Base-by-base conservation (phyloP, 1,284 basidiomycete genomes). In the Ustilago bromivora region DNA sequence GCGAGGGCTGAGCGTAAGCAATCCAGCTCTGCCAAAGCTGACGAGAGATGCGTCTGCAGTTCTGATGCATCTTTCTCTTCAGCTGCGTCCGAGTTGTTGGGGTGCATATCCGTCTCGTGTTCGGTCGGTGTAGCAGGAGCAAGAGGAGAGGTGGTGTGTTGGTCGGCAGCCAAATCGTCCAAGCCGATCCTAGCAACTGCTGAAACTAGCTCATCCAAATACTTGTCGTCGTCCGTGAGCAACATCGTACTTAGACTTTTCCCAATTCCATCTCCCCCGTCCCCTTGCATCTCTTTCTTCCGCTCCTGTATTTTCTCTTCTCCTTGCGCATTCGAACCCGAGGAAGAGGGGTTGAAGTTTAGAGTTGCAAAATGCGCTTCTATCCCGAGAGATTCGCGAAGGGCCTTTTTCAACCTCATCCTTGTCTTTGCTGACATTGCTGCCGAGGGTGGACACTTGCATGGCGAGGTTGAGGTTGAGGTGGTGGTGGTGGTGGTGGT, bases 361-460 rank as follows among this genome's bases (percentile, higher is more conserved):
- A 67, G 36, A 13, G 70, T 46, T 8, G 73, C 53, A 49, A 71
- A 65, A 43, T 71, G 67, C 3, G 73, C 68, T 58, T 76, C 73
- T 13, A 71, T 49, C 3, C 56, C 65, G 6, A 76, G 49, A 38
- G 68, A 71, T 19, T 76, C 73, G n/a, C 73, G 38, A 2, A 76
- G 55, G 17, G 68, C 68, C 34, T 61, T 64, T n/a, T 65, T 66
- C 34, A 76, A 58, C 11, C 61, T 51, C 31, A 46, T 51, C n/a
- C 68, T 57, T 5, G 68, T 67, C 7, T 59, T 59, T 13, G 73
- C 65, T 7, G 73, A 76, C 61, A 76, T 57, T 36, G 51, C 41
- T 19, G 49, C 56, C 3, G 71, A 69, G 8, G 61, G 71, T 10
- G 71, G 65, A 35, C 38, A 68, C 23, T 52, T 63, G 8, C 52